Conservation (phyloP, 805 yeast species). For the Yarrowia osloensis region DNA sequence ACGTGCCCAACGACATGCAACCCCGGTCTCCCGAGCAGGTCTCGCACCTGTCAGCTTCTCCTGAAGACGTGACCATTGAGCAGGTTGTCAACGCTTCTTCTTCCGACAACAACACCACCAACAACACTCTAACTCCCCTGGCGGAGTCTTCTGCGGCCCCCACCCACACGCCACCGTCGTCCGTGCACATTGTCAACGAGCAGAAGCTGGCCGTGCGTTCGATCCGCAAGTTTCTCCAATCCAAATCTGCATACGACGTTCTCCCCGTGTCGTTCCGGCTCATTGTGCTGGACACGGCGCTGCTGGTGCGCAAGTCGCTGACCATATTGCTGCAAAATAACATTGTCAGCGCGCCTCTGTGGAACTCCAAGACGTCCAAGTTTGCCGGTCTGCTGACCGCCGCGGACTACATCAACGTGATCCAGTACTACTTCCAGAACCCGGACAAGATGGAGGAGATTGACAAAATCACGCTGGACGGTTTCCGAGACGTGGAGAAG, state of each 20-base stretch:
- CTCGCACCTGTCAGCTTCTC: slow-evolving; percentile 14
- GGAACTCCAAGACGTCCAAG: slow-evolving; percentile 86
- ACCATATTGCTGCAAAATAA: slow-evolving; percentile 88
- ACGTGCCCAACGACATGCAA: slow-evolving; percentile 24
- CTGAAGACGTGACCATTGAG: slow-evolving; percentile 19
- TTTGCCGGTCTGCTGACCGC: slow-evolving; percentile 95
- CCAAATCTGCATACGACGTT: slow-evolving; percentile 94
- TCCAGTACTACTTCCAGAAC: slow-evolving; percentile 83
- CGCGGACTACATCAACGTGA: slow-evolving; percentile 90
- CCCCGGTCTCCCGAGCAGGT: slow-evolving; percentile 24
- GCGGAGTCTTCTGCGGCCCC: neutral
- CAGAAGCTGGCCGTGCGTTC: slow-evolving; percentile 78
- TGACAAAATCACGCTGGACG: slow-evolving; percentile 81
- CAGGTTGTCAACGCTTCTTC: neutral
- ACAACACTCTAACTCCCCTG: neutral
- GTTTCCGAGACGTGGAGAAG: slow-evolving; percentile 80
- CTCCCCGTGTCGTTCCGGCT: slow-evolving; percentile 91
- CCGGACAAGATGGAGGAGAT: slow-evolving; percentile 88
- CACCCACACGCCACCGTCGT: slow-evolving; percentile 1
- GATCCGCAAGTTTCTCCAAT: slow-evolving; percentile 77
- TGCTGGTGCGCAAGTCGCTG: slow-evolving; percentile 85
- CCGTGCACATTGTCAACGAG: slow-evolving; percentile 44
- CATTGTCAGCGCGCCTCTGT: slow-evolving; percentile 93
- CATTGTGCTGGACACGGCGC: slow-evolving; percentile 88
- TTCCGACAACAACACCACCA: neutral